Evolutionary conservation across 805 yeast species (phyloP).

Genomic region (Millerozyma acaciae): DNA sequence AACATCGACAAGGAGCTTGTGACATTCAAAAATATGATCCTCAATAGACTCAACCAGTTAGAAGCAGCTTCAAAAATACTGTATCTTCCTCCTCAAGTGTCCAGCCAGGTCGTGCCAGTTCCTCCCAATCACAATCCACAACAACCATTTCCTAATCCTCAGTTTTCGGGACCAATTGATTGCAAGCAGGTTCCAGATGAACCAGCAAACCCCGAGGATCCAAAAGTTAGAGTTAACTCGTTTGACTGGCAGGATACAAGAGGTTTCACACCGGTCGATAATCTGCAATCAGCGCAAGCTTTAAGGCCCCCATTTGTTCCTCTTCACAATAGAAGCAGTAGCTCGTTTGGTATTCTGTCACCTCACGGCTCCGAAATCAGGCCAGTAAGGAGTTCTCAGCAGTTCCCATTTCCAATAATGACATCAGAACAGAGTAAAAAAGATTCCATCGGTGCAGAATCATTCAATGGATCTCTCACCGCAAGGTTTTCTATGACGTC

Average conservation of each 20-base stretch:
- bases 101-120: too few relatives aligned
- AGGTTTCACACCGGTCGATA: too few relatives aligned
- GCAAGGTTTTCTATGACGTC: conserved; percentile 5
- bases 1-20: conserved; percentile 9
- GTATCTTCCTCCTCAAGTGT: too few relatives aligned
- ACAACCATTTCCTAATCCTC: too few relatives aligned
- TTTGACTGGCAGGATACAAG: too few relatives aligned
- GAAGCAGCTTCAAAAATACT: background rate
- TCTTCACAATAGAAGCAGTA: conserved; percentile 3
- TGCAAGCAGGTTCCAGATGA: background rate
- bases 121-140: too few relatives aligned
- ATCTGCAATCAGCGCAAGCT: too few relatives aligned
- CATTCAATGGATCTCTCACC: background rate
- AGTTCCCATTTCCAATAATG: conserved; percentile 17
- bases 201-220: background rate
- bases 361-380: background rate
- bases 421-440: conserved; percentile 9
- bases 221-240: too few relatives aligned
- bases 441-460: conserved; percentile 4
- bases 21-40: conserved; percentile 9
- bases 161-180: too few relatives aligned
- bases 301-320: too few relatives aligned
- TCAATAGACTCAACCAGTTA: conserved; percentile 7
- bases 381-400: conserved; percentile 8
- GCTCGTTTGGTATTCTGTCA: background rate